phyloP scores from a whole-genome alignment of 805 yeast species.

The Metschnikowia continentalis region DNA sequence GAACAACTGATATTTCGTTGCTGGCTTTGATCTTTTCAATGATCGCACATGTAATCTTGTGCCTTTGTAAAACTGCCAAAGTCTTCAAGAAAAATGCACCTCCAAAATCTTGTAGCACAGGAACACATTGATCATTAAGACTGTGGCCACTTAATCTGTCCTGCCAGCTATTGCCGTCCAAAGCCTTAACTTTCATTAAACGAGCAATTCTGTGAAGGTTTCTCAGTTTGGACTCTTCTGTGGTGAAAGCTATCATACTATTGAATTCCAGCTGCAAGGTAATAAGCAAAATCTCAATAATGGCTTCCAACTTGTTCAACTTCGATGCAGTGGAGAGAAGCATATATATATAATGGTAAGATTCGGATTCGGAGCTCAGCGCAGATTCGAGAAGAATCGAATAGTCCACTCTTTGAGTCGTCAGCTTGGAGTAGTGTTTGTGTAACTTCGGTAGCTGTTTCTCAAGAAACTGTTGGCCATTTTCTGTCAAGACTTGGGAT shows the following conservation, averaged over 20 bases:
- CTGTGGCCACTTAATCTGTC: slow-evolving; percentile 24
- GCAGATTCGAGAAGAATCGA: slow-evolving; percentile 30
- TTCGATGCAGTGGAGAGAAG: slow-evolving; percentile 55
- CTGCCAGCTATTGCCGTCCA: slow-evolving; percentile 21
- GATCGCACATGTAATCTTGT: slow-evolving; percentile 61
- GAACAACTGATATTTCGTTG: slow-evolving; percentile 12
- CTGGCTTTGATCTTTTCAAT: slow-evolving; percentile 31
- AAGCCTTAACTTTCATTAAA: slow-evolving; percentile 26
- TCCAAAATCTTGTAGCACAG: slow-evolving; percentile 65
- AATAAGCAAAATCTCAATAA: slow-evolving; percentile 50
- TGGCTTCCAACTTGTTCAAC: slow-evolving; percentile 56
- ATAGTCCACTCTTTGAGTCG: slow-evolving; percentile 22
- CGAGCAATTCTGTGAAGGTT: slow-evolving; percentile 39
- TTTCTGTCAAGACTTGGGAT: slow-evolving; percentile 34
- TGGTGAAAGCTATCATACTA: slow-evolving; percentile 55
- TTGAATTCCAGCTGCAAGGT: slow-evolving; percentile 61
- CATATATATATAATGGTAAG: slow-evolving; percentile 50
- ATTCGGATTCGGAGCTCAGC: slow-evolving; percentile 32
- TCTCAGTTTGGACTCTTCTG: slow-evolving; percentile 59
- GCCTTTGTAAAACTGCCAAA: slow-evolving; percentile 62
- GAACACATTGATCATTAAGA: slow-evolving; percentile 47
- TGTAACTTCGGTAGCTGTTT: slow-evolving; percentile 29
- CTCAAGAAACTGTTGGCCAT: slow-evolving; percentile 25
- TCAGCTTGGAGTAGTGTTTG: slow-evolving; percentile 18
- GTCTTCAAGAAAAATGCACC: slow-evolving; percentile 64